Conservation (phyloP, 2,329 filamentous ascomycete genomes). For the Aspergillus sp. region DNA sequence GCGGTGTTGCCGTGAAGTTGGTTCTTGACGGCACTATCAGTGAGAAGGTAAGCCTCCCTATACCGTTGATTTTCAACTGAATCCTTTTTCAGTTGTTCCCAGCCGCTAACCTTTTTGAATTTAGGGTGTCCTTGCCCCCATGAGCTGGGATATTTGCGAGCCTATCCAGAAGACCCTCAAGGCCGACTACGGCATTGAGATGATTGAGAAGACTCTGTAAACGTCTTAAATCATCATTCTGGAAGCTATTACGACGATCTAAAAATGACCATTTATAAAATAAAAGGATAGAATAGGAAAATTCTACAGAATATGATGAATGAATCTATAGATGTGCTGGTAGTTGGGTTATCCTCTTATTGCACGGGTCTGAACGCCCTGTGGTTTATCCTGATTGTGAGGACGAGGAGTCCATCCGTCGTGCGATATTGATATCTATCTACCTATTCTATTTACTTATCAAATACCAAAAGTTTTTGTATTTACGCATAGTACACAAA, state of each 20-base stretch:
- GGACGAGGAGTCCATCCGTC: too few relatives aligned
- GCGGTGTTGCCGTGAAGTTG: constrained; percentile 72
- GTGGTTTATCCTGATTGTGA: too few relatives aligned
- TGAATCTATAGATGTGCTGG: neutral
- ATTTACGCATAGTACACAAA: neutral
- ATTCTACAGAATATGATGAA: neutral
- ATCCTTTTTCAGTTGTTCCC: too few relatives aligned
- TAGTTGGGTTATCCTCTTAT: neutral
- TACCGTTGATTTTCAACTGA: neutral
- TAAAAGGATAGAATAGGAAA: constrained; percentile 8
- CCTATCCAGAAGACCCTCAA: constrained; percentile 76
- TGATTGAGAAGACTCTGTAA: constrained; percentile 64
- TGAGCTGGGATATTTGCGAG: constrained; percentile 68
- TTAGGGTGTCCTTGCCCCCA: constrained; percentile 71
- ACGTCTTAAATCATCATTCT: neutral
- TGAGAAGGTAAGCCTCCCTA: constrained; percentile 50
- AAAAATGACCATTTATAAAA: constrained; percentile 1
- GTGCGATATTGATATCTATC: neutral
- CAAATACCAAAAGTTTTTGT: neutral
- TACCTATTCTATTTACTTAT: neutral
- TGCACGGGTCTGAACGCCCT: too few relatives aligned
- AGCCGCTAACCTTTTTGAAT: neutral
- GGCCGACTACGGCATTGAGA: constrained; percentile 70
- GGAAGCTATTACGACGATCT: constrained; percentile 3
- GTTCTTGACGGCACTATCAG: constrained; percentile 73